phyloP scores from a whole-genome alignment of 2,329 filamentous ascomycete species.

The Ophiobolus disseminans region DNA sequence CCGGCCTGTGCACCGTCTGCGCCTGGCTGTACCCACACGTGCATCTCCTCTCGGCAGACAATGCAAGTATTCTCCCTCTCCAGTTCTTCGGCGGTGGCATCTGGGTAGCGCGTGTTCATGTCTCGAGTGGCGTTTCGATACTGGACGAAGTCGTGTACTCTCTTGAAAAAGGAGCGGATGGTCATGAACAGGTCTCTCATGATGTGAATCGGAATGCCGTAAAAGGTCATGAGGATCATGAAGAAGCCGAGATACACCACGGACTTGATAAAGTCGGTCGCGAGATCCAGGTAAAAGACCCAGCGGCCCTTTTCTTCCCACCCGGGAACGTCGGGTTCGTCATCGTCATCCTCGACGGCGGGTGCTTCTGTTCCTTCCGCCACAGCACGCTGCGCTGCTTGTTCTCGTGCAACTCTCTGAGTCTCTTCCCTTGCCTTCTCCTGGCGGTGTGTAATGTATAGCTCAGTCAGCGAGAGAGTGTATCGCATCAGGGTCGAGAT shows the following conservation, averaged over 20 bases:
- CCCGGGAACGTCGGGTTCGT: constrained; percentile 91
- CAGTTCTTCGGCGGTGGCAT: constrained; percentile 88
- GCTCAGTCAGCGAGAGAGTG: constrained; percentile 77
- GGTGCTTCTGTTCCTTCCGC: constrained; percentile 48
- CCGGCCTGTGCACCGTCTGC: constrained; percentile 48
- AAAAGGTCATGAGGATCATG: constrained; percentile 89
- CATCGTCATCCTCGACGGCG: constrained; percentile 71
- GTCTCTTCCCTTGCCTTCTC: constrained; percentile 65
- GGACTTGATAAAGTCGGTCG: constrained; percentile 89
- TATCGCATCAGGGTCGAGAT: constrained; percentile 82
- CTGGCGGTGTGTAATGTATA: constrained; percentile 76
- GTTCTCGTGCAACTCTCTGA: constrained; percentile 59
- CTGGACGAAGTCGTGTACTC: constrained; percentile 84
- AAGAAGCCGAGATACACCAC: constrained; percentile 92
- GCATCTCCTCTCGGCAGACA: constrained; percentile 96
- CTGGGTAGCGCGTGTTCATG: constrained; percentile 89
- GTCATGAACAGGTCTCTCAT: constrained; percentile 96
- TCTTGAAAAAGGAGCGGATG: constrained; percentile 86
- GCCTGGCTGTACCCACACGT: constrained; percentile 69
- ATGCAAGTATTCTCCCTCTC: constrained; percentile 91
- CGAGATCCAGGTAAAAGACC: constrained; percentile 85
- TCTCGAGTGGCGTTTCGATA: constrained; percentile 92
- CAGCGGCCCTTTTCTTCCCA: constrained; percentile 97
- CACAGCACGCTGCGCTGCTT: constrained; percentile 69
- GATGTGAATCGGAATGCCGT: constrained; percentile 95